Evolutionary conservation across 371 early-diverging fungal species (phyloP).

Genomic region (Mucor racemosus): DNA sequence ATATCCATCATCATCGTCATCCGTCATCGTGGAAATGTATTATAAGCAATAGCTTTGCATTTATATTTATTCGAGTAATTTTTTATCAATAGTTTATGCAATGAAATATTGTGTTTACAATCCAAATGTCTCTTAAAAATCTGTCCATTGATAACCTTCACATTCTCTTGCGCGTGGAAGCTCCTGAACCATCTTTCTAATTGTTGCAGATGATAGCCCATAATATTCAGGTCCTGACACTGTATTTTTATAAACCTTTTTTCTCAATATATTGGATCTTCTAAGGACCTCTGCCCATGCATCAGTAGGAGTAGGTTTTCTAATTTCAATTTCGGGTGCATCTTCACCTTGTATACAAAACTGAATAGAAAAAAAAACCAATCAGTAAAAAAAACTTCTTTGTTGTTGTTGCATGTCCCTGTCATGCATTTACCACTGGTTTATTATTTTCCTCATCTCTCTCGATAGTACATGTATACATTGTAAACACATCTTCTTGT

Average conservation of each 20-base stretch:
- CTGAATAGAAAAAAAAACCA: background rate
- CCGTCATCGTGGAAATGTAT: too few relatives aligned
- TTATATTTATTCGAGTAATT: too few relatives aligned
- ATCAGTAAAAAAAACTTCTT: background rate
- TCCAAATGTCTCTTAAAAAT: background rate
- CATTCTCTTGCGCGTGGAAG: slow-evolving; percentile 23
- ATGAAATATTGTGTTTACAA: background rate
- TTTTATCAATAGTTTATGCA: background rate
- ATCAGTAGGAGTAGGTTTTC: slow-evolving; percentile 83
- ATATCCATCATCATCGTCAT: too few relatives aligned
- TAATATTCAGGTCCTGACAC: slow-evolving; percentile 92
- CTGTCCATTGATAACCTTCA: slow-evolving; percentile 17
- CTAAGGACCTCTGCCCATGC: slow-evolving; percentile 88
- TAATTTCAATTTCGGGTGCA: slow-evolving; percentile 60
- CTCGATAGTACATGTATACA: slow-evolving; percentile 17
- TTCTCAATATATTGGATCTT: slow-evolving; percentile 73
- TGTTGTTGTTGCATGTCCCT: too few relatives aligned
- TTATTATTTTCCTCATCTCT: slow-evolving; percentile 13
- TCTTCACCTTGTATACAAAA: slow-evolving; percentile 41
- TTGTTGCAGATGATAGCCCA: slow-evolving; percentile 72
- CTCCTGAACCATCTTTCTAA: slow-evolving; percentile 22
- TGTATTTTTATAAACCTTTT: slow-evolving; percentile 74
- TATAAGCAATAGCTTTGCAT: too few relatives aligned
- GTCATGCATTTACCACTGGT: slow-evolving; percentile 11
- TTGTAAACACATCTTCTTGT: slow-evolving; percentile 7